Conservation (phyloP, 2,329 filamentous ascomycete genomes). For the Claviceps sp. region DNA sequence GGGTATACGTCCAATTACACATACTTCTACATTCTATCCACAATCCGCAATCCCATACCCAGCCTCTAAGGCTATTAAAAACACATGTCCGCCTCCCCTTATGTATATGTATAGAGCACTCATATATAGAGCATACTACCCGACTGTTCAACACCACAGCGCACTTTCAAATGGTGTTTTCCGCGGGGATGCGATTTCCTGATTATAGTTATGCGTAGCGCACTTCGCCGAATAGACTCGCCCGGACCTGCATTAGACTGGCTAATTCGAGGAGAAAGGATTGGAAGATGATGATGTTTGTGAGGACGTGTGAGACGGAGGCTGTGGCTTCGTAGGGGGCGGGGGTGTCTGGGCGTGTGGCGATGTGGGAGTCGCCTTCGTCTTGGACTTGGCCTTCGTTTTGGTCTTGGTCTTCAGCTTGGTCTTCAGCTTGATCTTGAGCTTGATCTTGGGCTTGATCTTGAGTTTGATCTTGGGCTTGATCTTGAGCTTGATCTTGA, state of each 20-base stretch:
- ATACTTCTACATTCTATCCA: not conserved
- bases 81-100: not conserved
- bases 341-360: not conserved
- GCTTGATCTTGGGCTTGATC: not conserved
- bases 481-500: not conserved
- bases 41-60: not conserved
- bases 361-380: constrained; percentile 6
- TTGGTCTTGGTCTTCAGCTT: constrained; percentile 9
- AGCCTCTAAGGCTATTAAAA: not conserved
- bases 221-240: constrained; percentile 64
- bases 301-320: constrained; percentile 65
- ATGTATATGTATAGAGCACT: not conserved
- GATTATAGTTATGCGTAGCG: constrained; percentile 31
- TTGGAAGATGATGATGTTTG: constrained; percentile 67
- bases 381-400: constrained; percentile 6
- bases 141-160: not conserved
- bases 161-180: not conserved
- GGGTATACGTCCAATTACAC: constrained; percentile 2
- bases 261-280: constrained; percentile 68
- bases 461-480: not conserved
- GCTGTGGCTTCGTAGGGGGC: constrained; percentile 27
- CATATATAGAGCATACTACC: not conserved
- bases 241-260: constrained; percentile 60
- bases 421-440: constrained; percentile 8
- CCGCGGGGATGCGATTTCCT: not conserved